phyloP scores from a whole-genome alignment of 441 rosid genomes.

The Populus hybrid region DNA sequence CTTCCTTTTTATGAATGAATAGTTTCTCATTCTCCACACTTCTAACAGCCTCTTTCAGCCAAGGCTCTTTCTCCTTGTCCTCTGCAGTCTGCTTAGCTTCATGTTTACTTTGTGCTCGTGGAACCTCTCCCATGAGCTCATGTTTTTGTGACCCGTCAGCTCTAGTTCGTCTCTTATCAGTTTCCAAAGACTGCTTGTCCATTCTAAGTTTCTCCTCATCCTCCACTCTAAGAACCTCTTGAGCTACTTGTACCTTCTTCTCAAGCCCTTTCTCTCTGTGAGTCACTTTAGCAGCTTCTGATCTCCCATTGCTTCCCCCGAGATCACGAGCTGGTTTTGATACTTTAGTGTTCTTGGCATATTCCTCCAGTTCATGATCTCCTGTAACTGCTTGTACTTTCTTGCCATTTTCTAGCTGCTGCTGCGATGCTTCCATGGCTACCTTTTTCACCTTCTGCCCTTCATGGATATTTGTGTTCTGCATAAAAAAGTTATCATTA shows the following conservation, averaged over 20 bases:
- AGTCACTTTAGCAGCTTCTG: conserved; percentile 28
- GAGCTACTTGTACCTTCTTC: conserved; percentile 29
- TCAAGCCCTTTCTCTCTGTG: conserved; percentile 27
- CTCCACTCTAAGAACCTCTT: conserved; percentile 27
- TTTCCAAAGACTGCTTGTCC: conserved; percentile 22
- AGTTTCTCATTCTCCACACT: conserved; percentile 27
- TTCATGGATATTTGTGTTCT: conserved; percentile 25
- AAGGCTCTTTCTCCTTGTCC: conserved; percentile 30
- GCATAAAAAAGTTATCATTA: conserved; percentile 29
- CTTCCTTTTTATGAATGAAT: conserved; percentile 28
- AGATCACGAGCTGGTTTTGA: conserved; percentile 26
- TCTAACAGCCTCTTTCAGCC: conserved; percentile 34
- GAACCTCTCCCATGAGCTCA: conserved; percentile 33
- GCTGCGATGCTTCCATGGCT: conserved; percentile 31
- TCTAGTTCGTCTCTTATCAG: conserved; percentile 25
- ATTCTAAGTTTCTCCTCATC: conserved; percentile 29
- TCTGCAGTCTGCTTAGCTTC: conserved; percentile 31
- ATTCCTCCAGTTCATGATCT: conserved; percentile 24
- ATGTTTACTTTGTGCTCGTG: conserved; percentile 25
- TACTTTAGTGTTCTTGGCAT: conserved; percentile 19
- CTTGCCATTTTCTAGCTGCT: conserved; percentile 26
- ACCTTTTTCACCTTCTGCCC: conserved; percentile 37
- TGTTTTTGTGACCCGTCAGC: conserved; percentile 28
- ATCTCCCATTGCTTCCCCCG: conserved; percentile 23
- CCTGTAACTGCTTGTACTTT: conserved; percentile 26